Percentiles rank a stretch among this genome's conserved stretches.
Conservation (phyloP, 2,329 filamentous ascomycete genomes). For the Cladosporium velox region DNA sequence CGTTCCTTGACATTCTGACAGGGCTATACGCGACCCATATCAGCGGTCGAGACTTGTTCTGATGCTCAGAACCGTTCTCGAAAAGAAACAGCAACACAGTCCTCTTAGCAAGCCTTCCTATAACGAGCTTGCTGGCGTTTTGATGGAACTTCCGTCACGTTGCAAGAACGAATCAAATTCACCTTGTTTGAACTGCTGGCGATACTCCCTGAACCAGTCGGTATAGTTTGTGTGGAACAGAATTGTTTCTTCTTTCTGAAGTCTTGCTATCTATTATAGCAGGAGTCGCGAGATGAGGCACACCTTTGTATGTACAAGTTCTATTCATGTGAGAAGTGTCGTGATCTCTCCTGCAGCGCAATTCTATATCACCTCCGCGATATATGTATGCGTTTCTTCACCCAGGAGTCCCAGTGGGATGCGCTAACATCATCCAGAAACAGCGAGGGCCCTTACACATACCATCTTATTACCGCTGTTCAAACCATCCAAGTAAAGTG, state of each 20-base stretch:
- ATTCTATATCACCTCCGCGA: neutral
- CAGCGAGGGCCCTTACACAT: neutral
- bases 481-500: neutral
- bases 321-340: neutral
- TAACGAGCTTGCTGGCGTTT: slow-evolving; percentile 22
- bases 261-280: neutral
- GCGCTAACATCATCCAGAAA: neutral
- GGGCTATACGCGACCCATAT: neutral
- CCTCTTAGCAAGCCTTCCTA: slow-evolving; percentile 22
- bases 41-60: neutral
- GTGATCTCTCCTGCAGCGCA: neutral
- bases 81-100: slow-evolving; percentile 20
- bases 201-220: slow-evolving; percentile 18
- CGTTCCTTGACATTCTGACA: neutral
- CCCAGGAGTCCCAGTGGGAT: neutral
- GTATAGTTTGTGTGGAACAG: slow-evolving; percentile 19
- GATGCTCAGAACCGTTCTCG: neutral
- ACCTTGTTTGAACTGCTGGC: slow-evolving; percentile 20
- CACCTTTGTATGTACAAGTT: neutral
- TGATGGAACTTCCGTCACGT: slow-evolving; percentile 18
- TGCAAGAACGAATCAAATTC: slow-evolving; percentile 15
- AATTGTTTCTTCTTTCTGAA: neutral
- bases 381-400: neutral
- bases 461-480: neutral
- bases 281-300: neutral